Percentiles rank a stretch among this genome's conserved stretches.
phyloP scores from a whole-genome alignment of 805 yeast genomes.

The Wickerhamomyces ciferrii region DNA sequence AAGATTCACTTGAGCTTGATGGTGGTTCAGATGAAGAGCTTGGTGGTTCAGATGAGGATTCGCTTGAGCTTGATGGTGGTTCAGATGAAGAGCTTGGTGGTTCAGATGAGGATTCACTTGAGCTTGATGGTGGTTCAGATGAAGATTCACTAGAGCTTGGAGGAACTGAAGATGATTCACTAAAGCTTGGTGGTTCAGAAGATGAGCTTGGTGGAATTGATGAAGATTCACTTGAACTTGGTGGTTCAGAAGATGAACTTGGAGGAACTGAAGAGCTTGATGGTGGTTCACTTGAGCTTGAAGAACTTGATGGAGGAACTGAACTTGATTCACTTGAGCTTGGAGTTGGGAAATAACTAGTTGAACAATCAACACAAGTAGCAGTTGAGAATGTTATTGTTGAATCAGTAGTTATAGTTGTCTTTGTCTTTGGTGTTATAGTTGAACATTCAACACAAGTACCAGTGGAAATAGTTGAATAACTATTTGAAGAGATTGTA shows the following conservation, averaged over 20 bases:
- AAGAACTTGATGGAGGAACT: background rate
- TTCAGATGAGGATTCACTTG: background rate
- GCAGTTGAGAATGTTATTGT: background rate
- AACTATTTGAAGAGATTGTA: background rate
- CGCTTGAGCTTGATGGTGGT: background rate
- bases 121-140: background rate
- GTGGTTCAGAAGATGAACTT: background rate
- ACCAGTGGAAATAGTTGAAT: background rate
- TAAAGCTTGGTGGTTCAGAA: background rate
- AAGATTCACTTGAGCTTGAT: background rate
- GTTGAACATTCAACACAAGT: background rate
- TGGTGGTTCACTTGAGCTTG: background rate
- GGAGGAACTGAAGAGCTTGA: conserved; percentile 2
- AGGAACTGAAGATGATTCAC: background rate
- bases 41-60: background rate
- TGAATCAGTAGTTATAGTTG: background rate
- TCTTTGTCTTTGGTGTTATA: background rate
- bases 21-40: background rate
- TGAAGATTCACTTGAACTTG: too few species aligned
- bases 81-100: background rate
- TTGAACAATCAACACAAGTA: background rate
- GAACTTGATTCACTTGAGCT: background rate
- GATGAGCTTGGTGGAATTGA: background rate
- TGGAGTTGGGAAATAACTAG: background rate
- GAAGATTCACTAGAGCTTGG: background rate